phyloP scores from a whole-genome alignment of 2,329 filamentous ascomycete species.

The Spiromastix sp. region DNA sequence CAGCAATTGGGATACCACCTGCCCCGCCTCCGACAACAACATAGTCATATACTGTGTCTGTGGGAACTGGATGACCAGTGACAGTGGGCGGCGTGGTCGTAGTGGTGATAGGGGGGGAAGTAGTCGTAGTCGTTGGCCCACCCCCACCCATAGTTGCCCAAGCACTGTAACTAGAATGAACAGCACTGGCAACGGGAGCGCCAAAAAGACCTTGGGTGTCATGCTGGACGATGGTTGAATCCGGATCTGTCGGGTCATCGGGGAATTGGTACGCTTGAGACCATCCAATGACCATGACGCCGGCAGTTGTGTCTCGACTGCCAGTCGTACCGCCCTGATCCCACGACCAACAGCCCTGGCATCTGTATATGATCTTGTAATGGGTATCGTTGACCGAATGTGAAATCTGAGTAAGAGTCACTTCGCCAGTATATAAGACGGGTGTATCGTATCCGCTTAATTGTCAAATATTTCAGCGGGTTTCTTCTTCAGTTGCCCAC shows the following conservation, averaged over 20 bases:
- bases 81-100: slow-evolving; percentile 5
- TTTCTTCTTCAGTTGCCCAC: too few relatives aligned
- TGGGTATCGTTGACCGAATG: slow-evolving; percentile 47
- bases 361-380: slow-evolving; percentile 57
- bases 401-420: slow-evolving; percentile 51
- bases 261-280: slow-evolving; percentile 38
- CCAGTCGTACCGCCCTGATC: slow-evolving; percentile 38
- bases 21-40: slow-evolving; percentile 38
- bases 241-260: slow-evolving; percentile 32
- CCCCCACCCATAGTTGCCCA: slow-evolving; percentile 22
- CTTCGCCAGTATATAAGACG: slow-evolving; percentile 49
- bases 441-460: slow-evolving; percentile 48
- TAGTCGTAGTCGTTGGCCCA: slow-evolving; percentile 14
- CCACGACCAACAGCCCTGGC: slow-evolving; percentile 48
- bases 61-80: slow-evolving; percentile 14
- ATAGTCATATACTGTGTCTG: slow-evolving; percentile 24
- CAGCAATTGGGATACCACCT: slow-evolving; percentile 44
- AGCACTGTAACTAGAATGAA: slow-evolving; percentile 26
- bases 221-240: slow-evolving; percentile 43
- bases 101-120: slow-evolving; percentile 14
- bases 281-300: slow-evolving; percentile 44
- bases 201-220: slow-evolving; percentile 47
- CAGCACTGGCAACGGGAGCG: slow-evolving; percentile 33
- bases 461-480: too few relatives aligned
- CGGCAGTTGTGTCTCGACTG: slow-evolving; percentile 35